Evolutionary conservation across 2,329 filamentous ascomycete genomes (phyloP).

Genomic region (Plectosphaerella sp.): DNA sequence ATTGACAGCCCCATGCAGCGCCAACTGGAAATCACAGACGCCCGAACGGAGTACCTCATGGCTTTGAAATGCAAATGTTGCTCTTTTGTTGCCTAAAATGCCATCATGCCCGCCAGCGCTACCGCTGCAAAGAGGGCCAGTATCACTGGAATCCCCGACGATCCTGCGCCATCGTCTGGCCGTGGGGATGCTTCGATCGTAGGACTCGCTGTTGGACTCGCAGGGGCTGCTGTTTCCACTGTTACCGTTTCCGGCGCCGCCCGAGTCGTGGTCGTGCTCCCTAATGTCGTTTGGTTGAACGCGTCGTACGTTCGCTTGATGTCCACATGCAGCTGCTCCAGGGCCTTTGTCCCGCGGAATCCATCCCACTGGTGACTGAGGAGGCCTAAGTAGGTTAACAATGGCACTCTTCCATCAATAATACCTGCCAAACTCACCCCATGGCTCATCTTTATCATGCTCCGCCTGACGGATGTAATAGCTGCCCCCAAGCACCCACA

Average conservation of each 20-base stretch:
- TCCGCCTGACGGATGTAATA: conserved; percentile 41
- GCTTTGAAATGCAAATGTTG: too few relatives aligned
- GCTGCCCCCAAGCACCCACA: conserved; percentile 44
- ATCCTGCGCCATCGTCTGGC: not conserved
- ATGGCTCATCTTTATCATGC: conserved; percentile 43
- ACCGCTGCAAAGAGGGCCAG: not conserved
- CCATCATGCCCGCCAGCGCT: not conserved
- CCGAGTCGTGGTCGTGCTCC: not conserved
- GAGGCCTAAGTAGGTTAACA: not conserved
- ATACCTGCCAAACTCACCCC: conserved; percentile 27
- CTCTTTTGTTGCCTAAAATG: not conserved
- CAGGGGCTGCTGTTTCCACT: too few relatives aligned
- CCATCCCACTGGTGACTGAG: conserved; percentile 4
- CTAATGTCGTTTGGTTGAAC: conserved; percentile 2
- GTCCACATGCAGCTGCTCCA: conserved; percentile 4
- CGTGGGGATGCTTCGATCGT: not conserved
- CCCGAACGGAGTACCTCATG: too few relatives aligned
- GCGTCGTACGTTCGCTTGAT: conserved; percentile 5
- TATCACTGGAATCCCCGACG: not conserved
- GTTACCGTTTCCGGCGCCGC: not conserved
- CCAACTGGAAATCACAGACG: too few relatives aligned
- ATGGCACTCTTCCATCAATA: conserved; percentile 18
- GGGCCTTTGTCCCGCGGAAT: conserved; percentile 1
- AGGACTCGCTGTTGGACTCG: not conserved
- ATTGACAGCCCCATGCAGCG: too few relatives aligned